Evolutionary conservation across 257 asterid species (phyloP).

Genomic region (Catharanthus roseus): DNA sequence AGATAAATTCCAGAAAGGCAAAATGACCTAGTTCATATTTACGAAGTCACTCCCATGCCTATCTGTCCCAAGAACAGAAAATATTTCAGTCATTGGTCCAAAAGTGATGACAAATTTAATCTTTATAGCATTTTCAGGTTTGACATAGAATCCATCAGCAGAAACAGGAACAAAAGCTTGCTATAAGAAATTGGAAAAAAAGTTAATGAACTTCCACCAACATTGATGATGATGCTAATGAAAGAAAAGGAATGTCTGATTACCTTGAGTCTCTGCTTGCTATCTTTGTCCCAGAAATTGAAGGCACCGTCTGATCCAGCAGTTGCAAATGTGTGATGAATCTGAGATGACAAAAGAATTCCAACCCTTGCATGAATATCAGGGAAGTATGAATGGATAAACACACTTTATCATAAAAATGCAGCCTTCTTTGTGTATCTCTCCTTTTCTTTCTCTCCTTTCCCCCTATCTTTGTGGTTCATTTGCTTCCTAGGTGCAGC

Average conservation of each 20-base stretch:
- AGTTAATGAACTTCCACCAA: background rate
- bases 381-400: background rate
- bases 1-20: no score
- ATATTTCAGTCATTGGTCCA: background rate
- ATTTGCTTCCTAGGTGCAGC: no score
- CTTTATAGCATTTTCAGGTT: background rate
- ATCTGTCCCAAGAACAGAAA: background rate
- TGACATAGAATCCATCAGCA: background rate
- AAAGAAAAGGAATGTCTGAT: background rate
- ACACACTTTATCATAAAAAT: background rate
- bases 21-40: no score
- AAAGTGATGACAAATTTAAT: background rate
- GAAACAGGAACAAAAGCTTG: slow-evolving; percentile 1
- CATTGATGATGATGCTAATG: background rate
- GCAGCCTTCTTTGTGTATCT: background rate
- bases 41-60: background rate
- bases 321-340: slow-evolving; percentile 88
- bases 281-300: slow-evolving; percentile 96
- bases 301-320: slow-evolving; percentile 97
- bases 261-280: slow-evolving; percentile 97
- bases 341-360: slow-evolving; percentile 32
- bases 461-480: no score
- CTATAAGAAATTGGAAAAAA: background rate
- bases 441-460: background rate
- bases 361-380: slow-evolving; percentile 8